These are phyloP conservation scores for Bimuria novae-zelandiae DNA, from an alignment of 2,329 filamentous ascomycete species.

Conservation along the genomic window DNA sequence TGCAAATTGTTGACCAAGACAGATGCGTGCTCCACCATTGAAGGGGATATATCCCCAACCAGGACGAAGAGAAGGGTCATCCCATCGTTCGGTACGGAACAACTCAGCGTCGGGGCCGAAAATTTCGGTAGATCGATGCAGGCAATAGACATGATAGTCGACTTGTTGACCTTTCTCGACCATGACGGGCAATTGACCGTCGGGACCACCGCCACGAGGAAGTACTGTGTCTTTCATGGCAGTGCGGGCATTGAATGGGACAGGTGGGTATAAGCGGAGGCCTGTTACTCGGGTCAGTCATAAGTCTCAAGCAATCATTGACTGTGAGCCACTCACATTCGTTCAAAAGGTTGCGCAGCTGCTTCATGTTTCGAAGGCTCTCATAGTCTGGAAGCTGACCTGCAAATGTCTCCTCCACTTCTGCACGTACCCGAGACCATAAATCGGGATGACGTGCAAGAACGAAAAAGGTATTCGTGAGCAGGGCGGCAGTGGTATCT, in stretches of 20 bases:
- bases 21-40: constrained; percentile 39
- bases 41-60: constrained; percentile 44
- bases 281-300: no score
- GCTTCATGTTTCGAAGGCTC: no score
- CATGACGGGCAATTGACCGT: constrained; percentile 40
- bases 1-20: constrained; percentile 41
- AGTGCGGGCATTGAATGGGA: constrained; percentile 37
- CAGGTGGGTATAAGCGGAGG: constrained; percentile 28
- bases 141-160: constrained; percentile 36
- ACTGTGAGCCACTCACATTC: no score
- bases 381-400: no score
- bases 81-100: constrained; percentile 43
- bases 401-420: background rate
- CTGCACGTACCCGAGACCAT: constrained; percentile 18
- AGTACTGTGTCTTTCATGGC: constrained; percentile 41
- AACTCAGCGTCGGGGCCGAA: constrained; percentile 44
- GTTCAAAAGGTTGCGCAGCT: no score
- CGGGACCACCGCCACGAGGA: constrained; percentile 41
- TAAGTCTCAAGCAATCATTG: no score
- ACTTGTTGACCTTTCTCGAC: constrained; percentile 35
- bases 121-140: constrained; percentile 43
- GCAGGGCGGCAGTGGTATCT: constrained; percentile 81
- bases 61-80: constrained; percentile 29
- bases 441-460: constrained; percentile 45
- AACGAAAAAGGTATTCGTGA: constrained; percentile 70